phyloP scores from a whole-genome alignment of 2,329 filamentous ascomycete species.

The Aspergillus novofumigatus region DNA sequence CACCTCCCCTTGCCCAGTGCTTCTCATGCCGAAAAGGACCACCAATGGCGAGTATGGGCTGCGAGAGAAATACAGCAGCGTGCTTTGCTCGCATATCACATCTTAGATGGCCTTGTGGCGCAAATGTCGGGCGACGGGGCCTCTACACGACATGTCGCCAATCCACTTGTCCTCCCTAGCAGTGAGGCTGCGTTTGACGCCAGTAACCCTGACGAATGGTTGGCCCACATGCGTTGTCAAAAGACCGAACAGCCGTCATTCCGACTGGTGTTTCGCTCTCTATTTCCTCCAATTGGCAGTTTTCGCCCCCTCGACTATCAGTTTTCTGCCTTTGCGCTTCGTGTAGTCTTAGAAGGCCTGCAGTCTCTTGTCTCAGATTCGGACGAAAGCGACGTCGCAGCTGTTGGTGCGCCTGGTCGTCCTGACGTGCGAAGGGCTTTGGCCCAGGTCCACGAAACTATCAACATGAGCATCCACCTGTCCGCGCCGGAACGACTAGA shows the following conservation, averaged over 20 bases:
- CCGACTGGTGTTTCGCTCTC: constrained; percentile 36
- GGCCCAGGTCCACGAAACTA: constrained; percentile 38
- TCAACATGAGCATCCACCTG: constrained; percentile 34
- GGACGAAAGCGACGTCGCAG: constrained; percentile 33
- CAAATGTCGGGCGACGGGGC: constrained; percentile 42
- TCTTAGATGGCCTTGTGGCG: constrained; percentile 44
- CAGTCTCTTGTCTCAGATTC: constrained; percentile 42
- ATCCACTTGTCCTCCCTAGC: constrained; percentile 38
- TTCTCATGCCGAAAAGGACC: constrained; percentile 33
- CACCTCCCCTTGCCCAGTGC: constrained; percentile 33
- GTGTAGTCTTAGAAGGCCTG: constrained; percentile 43
- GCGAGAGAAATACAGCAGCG: constrained; percentile 44
- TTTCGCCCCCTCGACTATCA: constrained; percentile 27
- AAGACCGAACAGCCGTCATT: constrained; percentile 35
- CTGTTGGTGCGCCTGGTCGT: constrained; percentile 38
- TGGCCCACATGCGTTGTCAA: constrained; percentile 32
- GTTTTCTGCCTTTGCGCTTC: constrained; percentile 40
- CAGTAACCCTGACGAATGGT: constrained; percentile 39
- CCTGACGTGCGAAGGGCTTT: constrained; percentile 38
- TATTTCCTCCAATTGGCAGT: constrained; percentile 34
- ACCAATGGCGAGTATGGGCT: constrained; percentile 41
- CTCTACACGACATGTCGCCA: constrained; percentile 42
- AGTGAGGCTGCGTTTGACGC: constrained; percentile 41
- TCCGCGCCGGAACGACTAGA: constrained; percentile 37
- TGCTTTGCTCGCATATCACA: constrained; percentile 42